phyloP scores from a whole-genome alignment of 2,329 filamentous ascomycete species.

The Epichloe brachyelytri region DNA sequence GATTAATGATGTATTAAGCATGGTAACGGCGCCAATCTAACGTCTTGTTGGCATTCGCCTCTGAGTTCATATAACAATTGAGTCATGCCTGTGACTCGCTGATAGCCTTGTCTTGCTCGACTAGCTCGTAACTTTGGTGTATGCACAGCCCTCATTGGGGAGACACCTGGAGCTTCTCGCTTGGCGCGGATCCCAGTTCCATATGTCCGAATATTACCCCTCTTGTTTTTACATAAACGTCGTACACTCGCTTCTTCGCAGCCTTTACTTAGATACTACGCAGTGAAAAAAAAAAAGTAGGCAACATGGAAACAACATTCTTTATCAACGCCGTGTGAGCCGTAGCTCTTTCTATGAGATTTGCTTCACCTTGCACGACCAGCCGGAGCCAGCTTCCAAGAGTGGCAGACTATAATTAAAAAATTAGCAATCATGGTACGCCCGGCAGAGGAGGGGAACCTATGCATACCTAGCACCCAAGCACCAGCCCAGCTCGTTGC shows the following conservation, averaged over 20 bases:
- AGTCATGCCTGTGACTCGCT: not conserved
- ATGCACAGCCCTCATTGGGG: not conserved
- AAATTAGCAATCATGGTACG: conserved; percentile 8
- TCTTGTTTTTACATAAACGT: not conserved
- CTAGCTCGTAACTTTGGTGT: not conserved
- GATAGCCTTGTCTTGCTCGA: not conserved
- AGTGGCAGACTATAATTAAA: conserved; percentile 56
- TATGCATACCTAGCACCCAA: conserved; percentile 74
- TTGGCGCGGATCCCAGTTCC: too few species aligned
- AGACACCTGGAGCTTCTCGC: too few species aligned
- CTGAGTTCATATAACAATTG: not conserved
- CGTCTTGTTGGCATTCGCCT: not conserved
- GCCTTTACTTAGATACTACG: not conserved
- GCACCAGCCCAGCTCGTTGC: conserved; percentile 95
- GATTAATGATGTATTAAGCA: conserved; percentile 48
- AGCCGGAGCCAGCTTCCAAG: conserved; percentile 68
- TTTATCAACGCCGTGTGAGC: not conserved
- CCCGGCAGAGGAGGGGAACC: not conserved
- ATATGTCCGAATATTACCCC: too few species aligned
- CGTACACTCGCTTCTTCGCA: not conserved
- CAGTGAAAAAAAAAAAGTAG: too few species aligned
- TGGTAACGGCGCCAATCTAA: conserved; percentile 31
- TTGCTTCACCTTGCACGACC: conserved; percentile 78
- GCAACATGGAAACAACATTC: not conserved
- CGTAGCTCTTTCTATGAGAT: conserved; percentile 35